phyloP scores from a whole-genome alignment of 2,329 filamentous ascomycete genomes.

The Aspergillus piperis region DNA sequence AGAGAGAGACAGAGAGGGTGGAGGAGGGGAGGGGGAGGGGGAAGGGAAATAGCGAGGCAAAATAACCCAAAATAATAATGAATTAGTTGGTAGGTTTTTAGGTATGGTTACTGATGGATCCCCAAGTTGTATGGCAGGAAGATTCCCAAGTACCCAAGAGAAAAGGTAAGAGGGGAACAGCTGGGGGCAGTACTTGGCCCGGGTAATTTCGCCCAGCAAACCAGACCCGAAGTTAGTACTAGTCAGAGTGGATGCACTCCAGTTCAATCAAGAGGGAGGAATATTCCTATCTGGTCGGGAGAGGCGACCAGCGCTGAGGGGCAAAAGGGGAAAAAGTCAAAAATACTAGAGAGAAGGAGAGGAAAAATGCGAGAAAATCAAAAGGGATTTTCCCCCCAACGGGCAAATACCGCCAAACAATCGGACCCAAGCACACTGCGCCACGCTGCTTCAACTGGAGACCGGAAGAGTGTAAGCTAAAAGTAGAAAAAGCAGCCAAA shows the following conservation, averaged over 20 bases:
- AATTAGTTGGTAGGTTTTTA: neutral
- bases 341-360: neutral
- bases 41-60: neutral
- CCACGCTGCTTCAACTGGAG: constrained; percentile 15
- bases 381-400: neutral
- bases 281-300: neutral
- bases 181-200: neutral
- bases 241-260: no score
- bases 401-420: neutral
- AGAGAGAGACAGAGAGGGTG: neutral
- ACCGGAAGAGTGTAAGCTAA: constrained; percentile 1
- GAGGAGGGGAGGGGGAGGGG: neutral
- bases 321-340: constrained; percentile 8
- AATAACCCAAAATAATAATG: neutral
- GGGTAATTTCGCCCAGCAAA: constrained; percentile 7
- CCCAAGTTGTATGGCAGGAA: neutral
- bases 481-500: constrained; percentile 7
- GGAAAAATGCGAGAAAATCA: neutral
- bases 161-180: neutral
- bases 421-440: constrained; percentile 16
- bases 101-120: constrained; percentile 2
- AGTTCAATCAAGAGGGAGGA: no score
- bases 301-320: constrained; percentile 12
- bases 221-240: neutral
- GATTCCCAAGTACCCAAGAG: neutral